phyloP scores from a whole-genome alignment of 306 rosid species.

The Rubus parviflorus region DNA sequence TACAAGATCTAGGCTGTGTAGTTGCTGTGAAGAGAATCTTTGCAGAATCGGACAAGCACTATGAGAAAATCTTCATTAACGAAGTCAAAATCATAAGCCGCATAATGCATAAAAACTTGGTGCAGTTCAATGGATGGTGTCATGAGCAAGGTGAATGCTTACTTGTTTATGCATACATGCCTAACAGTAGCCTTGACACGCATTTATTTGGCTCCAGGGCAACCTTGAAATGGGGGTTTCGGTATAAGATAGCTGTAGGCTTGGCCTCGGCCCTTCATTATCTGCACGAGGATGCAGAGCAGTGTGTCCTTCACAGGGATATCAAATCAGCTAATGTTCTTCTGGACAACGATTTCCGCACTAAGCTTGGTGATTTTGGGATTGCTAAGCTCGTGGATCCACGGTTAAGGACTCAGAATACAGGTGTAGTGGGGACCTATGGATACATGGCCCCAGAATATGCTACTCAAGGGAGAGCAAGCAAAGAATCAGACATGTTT shows the following conservation, averaged over 20 bases:
- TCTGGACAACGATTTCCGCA: conserved; percentile 39
- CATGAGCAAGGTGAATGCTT: conserved; percentile 36
- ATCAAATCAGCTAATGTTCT: conserved; percentile 56
- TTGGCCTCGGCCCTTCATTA: conserved; percentile 24
- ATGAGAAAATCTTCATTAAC: neutral
- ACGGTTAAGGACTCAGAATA: neutral
- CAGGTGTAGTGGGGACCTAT: neutral
- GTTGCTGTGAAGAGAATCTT: neutral
- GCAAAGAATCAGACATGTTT: neutral
- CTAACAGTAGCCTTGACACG: conserved; percentile 1
- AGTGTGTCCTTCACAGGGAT: conserved; percentile 59
- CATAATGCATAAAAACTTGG: neutral
- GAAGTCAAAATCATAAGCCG: conserved; percentile 18
- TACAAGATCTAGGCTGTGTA: neutral
- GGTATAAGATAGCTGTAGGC: conserved; percentile 11
- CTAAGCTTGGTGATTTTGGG: neutral
- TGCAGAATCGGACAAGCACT: neutral
- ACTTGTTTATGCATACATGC: conserved; percentile 35
- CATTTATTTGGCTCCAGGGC: neutral
- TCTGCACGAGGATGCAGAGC: conserved; percentile 29
- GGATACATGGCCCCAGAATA: too few relatives aligned
- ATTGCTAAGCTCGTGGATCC: conserved; percentile 27
- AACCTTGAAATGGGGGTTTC: neutral
- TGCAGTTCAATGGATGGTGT: neutral
- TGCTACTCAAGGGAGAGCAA: too few relatives aligned